Base-by-base conservation (phyloP, 2,329 filamentous ascomycete genomes). In the Penicillium sp. region DNA sequence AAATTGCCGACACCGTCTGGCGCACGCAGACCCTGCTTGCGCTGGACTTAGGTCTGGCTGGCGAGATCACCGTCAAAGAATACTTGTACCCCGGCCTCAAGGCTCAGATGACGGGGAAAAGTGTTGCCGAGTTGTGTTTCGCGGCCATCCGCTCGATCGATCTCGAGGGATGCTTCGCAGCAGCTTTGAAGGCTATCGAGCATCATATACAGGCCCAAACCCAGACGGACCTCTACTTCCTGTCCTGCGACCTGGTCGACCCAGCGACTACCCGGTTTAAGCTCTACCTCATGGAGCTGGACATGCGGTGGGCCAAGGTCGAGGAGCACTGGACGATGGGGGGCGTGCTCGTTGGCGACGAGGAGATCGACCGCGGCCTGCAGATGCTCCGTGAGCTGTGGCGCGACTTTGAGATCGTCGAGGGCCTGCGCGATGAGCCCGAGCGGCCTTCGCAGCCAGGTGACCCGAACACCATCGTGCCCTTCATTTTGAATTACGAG, bases 21-120 rank as follows among this genome's bases (percentile, higher is more conserved):
- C 59, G 58, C 42, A 61, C 60, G 5, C 67, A 69, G 20, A 55
- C 41, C n/a, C 54, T 65, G 3, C 54, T 68, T 15, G 64, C 59
- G 1, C 57, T 69, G 15, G 67, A 69, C 10, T 53, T 69, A 11
- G 59, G 59, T 7, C 41, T 25, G 8, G 55, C 52, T 2, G 55
- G 58, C 4, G 41, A 43, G 41, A 43, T 66, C 8, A 56, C 51
- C 0, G 56, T 62, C 38, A 69, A 69, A 43, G 53, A 65, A 15
- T 69, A 69, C 31, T 50, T 65, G 5, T 66, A 64, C 22, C 67
- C 67, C 0, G 39, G 34, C 10, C 43, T 67, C 3, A 69, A 69
- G 41, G 54, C 58, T 2, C 22, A 52, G 5, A 51, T 58, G 20
- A 64, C 48, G 1, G 50, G 45, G 0, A 43, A 12, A 14, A 25